Evolutionary conservation across 75 land plant genomes (phyloP), one percentile per base, ranked within the genome.

Genomic region (Sequoiadendron giganteum): DNA sequence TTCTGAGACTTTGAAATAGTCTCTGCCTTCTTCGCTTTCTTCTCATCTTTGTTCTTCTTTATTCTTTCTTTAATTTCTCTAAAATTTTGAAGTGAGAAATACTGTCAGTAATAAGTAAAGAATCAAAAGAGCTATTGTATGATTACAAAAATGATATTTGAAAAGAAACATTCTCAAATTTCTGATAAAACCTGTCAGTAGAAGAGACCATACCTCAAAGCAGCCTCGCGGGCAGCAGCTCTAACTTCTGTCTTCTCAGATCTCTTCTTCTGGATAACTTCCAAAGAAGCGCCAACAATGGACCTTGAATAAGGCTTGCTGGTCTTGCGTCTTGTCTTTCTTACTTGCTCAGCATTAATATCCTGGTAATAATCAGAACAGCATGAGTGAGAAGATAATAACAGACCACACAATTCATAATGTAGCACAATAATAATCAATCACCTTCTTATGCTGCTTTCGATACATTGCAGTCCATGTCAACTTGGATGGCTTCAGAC

Each of bases 61-160:
- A 93, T 95, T 75, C 95, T 87, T 87, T 95, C 97, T 92, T 95
- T 95, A 75, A 95, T 94, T 86, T 95, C 97, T 82, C 97, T 94
- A 89, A 3, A 43, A 81, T 28, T 81, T 45, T 2, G 10, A 10
- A 45, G 30, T 28, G 8, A 45, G 28, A 81, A 8, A 42, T 13
- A 10, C 9, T 10, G 28, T 81, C 47, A 45, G 84, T 1, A 79
- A 79, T 40, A 19, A 21, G 21, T 42, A 42, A 42, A 42, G 43
- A 42, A 42, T 42, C 43, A 42, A 42, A 42, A 3, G 43, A 3
- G 43, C 43, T 42, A 42, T 42, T 42, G 43, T 42, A 42, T 42
- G 43, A 42, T 42, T 3, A 42, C 43, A 42, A 42, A 42, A 42
- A 42, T 1, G 43, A 49, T 10, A 49, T 10, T 0, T 49, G 52